Evolutionary conservation across 169 alveolate species (phyloP).

Genomic region (Perkinsus marinus): DNA sequence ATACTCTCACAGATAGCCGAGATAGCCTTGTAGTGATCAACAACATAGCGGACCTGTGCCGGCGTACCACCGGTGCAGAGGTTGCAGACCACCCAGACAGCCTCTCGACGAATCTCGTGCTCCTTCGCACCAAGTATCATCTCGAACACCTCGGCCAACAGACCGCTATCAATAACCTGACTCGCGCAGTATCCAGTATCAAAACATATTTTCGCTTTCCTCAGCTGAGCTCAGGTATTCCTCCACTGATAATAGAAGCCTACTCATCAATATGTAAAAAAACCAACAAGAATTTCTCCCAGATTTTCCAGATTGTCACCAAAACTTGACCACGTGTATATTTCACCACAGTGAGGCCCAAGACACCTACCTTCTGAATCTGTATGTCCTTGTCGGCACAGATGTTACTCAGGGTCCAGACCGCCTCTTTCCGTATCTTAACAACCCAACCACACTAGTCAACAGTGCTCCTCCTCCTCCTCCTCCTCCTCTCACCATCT

Average conservation of each 20-base stretch:
- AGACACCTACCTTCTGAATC: slow-evolving; percentile 87
- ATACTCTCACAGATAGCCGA: neutral
- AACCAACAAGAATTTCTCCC: too few species aligned
- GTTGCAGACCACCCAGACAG: slow-evolving; percentile 86
- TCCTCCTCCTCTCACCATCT: neutral
- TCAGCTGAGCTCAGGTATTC: too few species aligned
- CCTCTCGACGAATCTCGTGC: slow-evolving; percentile 76
- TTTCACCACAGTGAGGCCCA: too few species aligned
- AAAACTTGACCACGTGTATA: too few species aligned
- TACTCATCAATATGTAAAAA: too few species aligned
- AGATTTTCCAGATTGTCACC: too few species aligned
- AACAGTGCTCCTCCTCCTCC: too few species aligned
- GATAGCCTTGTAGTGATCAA: neutral
- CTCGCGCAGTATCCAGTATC: too few species aligned
- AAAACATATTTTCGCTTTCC: too few species aligned
- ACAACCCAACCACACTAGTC: too few species aligned
- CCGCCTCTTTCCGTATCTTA: neutral
- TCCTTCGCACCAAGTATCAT: slow-evolving; percentile 49
- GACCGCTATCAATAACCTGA: slow-evolving; percentile 53
- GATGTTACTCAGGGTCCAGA: neutral
- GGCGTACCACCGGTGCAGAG: slow-evolving; percentile 75
- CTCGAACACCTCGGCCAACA: slow-evolving; percentile 52
- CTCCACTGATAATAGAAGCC: too few species aligned
- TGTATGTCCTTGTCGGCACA: slow-evolving; percentile 17
- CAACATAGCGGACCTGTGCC: slow-evolving; percentile 60